Evolutionary conservation across 768 basidiomycete species (phyloP).

Genomic region (Suillus variegatus): DNA sequence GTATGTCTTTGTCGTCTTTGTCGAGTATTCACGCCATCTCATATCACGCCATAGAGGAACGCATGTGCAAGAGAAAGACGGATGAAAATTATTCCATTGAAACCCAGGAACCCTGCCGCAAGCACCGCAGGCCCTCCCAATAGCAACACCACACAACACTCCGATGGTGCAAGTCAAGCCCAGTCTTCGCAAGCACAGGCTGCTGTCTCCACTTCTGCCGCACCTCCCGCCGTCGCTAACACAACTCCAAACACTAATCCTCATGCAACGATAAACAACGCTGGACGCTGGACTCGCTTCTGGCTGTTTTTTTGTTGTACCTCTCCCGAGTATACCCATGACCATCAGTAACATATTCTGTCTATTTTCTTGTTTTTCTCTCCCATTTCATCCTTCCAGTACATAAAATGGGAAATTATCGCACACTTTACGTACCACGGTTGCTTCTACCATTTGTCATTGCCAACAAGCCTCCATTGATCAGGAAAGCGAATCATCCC

Average conservation of each 20-base stretch:
- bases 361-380: neutral
- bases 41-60: neutral
- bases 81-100: neutral
- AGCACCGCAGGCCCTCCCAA: neutral
- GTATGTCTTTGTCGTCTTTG: neutral
- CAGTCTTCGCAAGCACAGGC: neutral
- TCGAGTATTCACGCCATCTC: neutral
- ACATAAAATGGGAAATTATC: no score
- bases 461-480: no score
- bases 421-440: no score
- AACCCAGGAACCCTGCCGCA: neutral
- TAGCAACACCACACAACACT: neutral
- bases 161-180: fast-evolving
- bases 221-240: neutral
- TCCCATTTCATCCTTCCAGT: no score
- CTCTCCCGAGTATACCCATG: neutral
- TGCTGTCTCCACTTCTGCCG: neutral
- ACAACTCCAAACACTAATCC: neutral
- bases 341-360: neutral
- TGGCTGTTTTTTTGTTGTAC: neutral
- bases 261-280: neutral
- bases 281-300: neutral
- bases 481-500: neutral
- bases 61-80: neutral
- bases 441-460: no score